Conservation (phyloP, 345 rosid genomes). For the Stellera chamaejasme region DNA sequence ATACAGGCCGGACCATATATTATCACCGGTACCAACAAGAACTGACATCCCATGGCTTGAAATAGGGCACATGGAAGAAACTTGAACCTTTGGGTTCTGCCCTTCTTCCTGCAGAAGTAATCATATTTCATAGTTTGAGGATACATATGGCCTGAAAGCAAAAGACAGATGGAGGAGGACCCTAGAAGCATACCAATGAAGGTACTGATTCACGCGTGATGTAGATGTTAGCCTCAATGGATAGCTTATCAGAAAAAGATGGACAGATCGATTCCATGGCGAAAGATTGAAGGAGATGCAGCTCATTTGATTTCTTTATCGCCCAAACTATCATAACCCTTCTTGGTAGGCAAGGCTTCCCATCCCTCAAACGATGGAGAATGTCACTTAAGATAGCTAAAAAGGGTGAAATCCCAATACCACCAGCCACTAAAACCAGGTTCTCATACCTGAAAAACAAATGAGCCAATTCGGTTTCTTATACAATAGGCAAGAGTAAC, state of each 20-base stretch:
- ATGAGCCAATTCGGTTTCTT: neutral
- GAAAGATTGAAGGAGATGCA: constrained; percentile 55
- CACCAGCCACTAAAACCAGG: constrained; percentile 85
- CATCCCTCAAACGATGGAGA: constrained; percentile 56
- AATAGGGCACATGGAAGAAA: constrained; percentile 19
- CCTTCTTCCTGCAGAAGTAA: constrained; percentile 70
- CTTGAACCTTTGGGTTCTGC: constrained; percentile 12
- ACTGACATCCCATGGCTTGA: constrained; percentile 53
- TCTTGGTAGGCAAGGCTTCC: constrained; percentile 59
- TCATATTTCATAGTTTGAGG: neutral
- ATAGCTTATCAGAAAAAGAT: constrained; percentile 36
- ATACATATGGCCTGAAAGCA: too few species aligned
- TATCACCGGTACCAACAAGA: constrained; percentile 74
- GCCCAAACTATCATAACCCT: constrained; percentile 77
- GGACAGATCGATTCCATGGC: constrained; percentile 61
- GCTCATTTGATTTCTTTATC: constrained; percentile 65
- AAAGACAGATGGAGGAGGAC: too few species aligned
- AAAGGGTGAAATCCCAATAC: constrained; percentile 89
- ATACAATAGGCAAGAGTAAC: neutral
- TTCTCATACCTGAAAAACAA: constrained; percentile 55
- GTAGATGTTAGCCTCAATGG: constrained; percentile 45
- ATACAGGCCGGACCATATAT: constrained; percentile 67
- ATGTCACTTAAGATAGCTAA: constrained; percentile 75
- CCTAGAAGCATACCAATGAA: constrained; percentile 37
- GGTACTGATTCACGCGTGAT: constrained; percentile 75